Evolutionary conservation across 495 filamentous ascomycete species (phyloP).

Genomic region (Neurospora pannonica): DNA sequence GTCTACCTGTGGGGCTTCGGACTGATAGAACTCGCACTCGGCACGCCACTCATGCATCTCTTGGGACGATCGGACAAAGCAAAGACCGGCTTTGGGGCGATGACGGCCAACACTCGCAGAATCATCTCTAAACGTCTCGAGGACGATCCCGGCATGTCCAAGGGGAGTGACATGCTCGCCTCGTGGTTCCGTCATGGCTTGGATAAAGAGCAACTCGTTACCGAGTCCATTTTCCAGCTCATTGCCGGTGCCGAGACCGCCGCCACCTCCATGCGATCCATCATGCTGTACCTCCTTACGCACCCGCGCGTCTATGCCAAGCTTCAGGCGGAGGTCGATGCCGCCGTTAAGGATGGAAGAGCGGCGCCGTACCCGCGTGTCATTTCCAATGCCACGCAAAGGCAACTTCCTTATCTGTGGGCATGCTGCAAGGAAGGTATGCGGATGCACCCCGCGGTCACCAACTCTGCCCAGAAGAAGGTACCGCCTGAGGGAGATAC

Average conservation of each 20-base stretch:
- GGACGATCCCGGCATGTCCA: constrained; percentile 8
- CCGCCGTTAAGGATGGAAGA: constrained; percentile 13
- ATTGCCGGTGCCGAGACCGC: constrained; percentile 50
- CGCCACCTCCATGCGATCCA: constrained; percentile 46
- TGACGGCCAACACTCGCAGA: constrained; percentile 15
- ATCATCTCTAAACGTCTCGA: constrained; percentile 23
- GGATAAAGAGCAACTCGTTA: constrained; percentile 26
- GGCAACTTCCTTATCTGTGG: constrained; percentile 40
- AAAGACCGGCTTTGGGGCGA: constrained; percentile 17
- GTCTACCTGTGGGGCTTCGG: constrained; percentile 2
- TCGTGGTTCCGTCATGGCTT: constrained; percentile 36
- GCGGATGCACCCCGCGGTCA: constrained; percentile 31
- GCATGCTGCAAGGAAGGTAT: constrained; percentile 40
- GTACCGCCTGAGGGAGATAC: constrained; percentile 39
- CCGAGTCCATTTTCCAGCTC: constrained; percentile 28
- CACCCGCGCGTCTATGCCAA: constrained; percentile 37
- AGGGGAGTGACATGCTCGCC: constrained; percentile 28
- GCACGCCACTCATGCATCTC: constrained; percentile 4
- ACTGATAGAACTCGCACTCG: constrained; percentile 9
- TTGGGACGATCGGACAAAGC: constrained; percentile 11
- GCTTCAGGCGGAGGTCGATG: constrained; percentile 49
- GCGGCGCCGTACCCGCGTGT: constrained; percentile 8
- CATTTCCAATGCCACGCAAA: constrained; percentile 29
- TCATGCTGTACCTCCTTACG: constrained; percentile 45
- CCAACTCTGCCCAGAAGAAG: constrained; percentile 28